Percentiles rank a stretch among this genome's conserved stretches.
Conservation (phyloP, 805 yeast genomes). For the Brettanomyces nanus region DNA sequence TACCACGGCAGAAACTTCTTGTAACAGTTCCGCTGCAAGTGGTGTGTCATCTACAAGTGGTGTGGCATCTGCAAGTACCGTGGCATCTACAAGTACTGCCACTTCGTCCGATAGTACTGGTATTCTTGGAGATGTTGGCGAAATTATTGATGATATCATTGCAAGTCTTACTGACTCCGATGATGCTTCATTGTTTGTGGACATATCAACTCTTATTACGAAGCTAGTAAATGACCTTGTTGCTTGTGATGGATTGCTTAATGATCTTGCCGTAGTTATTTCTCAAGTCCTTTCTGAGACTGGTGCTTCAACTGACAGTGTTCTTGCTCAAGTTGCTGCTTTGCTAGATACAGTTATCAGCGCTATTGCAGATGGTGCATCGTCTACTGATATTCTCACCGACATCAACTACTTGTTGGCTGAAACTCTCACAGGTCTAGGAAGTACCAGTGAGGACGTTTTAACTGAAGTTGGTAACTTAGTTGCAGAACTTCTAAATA, state of each 20-base stretch:
- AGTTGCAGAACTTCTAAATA: neutral
- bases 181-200: neutral
- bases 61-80: neutral
- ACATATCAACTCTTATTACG: neutral
- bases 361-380: neutral
- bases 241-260: constrained; percentile 1
- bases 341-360: neutral
- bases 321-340: neutral
- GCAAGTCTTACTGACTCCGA: neutral
- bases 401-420: neutral
- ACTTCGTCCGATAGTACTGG: neutral
- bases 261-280: neutral
- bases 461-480: constrained; percentile 1
- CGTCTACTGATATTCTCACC: neutral
- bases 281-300: neutral
- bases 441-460: neutral
- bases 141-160: constrained; percentile 1
- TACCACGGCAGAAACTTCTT: neutral
- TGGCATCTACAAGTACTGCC: neutral
- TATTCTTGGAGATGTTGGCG: constrained; percentile 1
- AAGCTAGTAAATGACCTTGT: neutral
- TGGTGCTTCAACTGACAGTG: neutral
- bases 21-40: neutral
- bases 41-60: neutral
- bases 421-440: neutral